phyloP scores from a whole-genome alignment of 495 filamentous ascomycete species.

The Penicillium coffeae region DNA sequence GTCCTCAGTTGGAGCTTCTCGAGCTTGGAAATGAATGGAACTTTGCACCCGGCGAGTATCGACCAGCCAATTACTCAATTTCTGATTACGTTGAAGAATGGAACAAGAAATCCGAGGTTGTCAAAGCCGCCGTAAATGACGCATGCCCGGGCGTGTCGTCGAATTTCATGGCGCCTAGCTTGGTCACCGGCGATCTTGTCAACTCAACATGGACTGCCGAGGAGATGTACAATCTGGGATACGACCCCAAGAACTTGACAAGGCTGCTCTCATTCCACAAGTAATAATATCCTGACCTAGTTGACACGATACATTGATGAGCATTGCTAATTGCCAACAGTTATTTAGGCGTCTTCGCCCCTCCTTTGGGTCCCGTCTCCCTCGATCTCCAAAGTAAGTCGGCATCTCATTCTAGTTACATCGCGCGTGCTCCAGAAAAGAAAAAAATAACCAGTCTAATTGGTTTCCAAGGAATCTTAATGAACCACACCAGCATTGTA shows the following conservation, averaged over 20 bases:
- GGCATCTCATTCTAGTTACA: too few species aligned
- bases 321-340: too few species aligned
- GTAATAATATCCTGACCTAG: too few species aligned
- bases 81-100: slow-evolving; percentile 14
- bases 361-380: background rate
- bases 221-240: slow-evolving; percentile 11
- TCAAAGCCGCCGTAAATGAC: slow-evolving; percentile 5
- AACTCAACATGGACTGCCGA: slow-evolving; percentile 9
- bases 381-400: slow-evolving; percentile 11
- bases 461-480: slow-evolving; percentile 5
- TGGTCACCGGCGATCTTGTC: slow-evolving; percentile 4
- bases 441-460: too few species aligned
- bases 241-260: slow-evolving; percentile 13
- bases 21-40: slow-evolving; percentile 20
- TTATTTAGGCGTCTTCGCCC: slow-evolving; percentile 11
- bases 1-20: slow-evolving; percentile 7
- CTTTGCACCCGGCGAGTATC: slow-evolving; percentile 5
- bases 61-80: slow-evolving; percentile 10
- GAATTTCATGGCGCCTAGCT: slow-evolving; percentile 16
- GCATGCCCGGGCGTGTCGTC: slow-evolving; percentile 13
- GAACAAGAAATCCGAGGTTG: slow-evolving; percentile 10
- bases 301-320: too few species aligned
- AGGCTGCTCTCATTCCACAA: slow-evolving; percentile 16
- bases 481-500: slow-evolving; percentile 21
- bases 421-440: too few species aligned